Evolutionary conservation across 352 stramenopile genomes (phyloP).

Genomic region (Phytophthora rubi): DNA sequence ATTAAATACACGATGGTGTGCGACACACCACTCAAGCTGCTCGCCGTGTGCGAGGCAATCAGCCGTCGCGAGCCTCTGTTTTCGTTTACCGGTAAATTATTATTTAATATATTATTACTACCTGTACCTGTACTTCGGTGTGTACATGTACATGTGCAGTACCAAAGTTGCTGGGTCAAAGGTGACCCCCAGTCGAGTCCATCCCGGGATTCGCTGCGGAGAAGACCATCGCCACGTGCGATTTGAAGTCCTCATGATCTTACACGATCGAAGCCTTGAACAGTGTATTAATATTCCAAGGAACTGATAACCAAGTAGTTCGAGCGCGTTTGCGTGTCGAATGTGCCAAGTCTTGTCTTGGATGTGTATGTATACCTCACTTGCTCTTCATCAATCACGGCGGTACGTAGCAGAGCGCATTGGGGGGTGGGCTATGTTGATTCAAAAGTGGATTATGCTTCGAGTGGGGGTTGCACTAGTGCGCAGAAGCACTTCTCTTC

Average conservation of each 20-base stretch:
- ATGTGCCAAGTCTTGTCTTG: not conserved
- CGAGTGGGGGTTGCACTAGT: not conserved
- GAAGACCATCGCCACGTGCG: not conserved
- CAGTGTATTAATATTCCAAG: too few relatives aligned
- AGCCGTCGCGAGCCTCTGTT: too few relatives aligned
- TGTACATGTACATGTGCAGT: too few relatives aligned
- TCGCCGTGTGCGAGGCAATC: not conserved
- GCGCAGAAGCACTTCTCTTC: conserved; percentile 2
- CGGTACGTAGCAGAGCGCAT: too few relatives aligned
- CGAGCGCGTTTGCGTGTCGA: not conserved
- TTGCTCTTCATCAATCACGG: too few relatives aligned
- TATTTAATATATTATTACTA: too few relatives aligned
- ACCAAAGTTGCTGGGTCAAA: too few relatives aligned
- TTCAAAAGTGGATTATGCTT: not conserved
- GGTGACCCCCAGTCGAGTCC: not conserved
- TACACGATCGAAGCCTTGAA: not conserved
- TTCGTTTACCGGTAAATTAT: too few relatives aligned
- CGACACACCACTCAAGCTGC: conserved; percentile 7
- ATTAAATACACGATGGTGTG: conserved; percentile 18
- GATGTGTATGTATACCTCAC: too few relatives aligned
- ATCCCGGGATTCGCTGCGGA: not conserved
- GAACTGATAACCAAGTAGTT: too few relatives aligned
- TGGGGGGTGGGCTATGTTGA: not conserved
- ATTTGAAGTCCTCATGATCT: not conserved
- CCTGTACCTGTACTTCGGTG: too few relatives aligned